Evolutionary conservation across 768 basidiomycete genomes (phyloP), one percentile per base, ranked within the genome.

Genomic region (Podaxis sp.): DNA sequence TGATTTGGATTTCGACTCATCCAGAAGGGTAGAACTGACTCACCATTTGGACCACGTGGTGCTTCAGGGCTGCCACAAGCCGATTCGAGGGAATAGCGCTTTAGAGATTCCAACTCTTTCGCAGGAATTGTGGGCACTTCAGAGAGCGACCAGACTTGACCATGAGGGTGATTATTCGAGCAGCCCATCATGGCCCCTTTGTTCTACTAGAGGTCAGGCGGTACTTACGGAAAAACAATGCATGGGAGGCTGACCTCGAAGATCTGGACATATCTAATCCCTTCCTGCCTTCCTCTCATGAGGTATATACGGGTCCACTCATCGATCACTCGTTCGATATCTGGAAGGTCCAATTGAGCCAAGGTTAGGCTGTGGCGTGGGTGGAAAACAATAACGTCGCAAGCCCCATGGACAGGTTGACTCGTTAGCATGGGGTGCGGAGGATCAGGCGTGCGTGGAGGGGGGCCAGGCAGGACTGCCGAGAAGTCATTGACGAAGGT

Each of bases 101-200:
- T 76, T 43, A 94, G 72, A 40, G 83, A 85, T 2, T 68, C 68
- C 5, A 94, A 76, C 69, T 94, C 93, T 57, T 79, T 85, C 2
- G 87, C 79, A 1, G 91, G 87, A 25, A 90, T 72, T 0, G 85
- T 83, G 0, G 93, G 94, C 6, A 94, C 76, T 15, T 79, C 79
- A 2, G 89, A 91, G 3, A 89, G 74, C 2, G 92, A 90, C 91
- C 93, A 94, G 15, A 88, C 85, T 73, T 97, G 95, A 22, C 94
- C 93, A 72, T 96, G 95, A 0, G 95, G 94, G 72, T 96, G 95
- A 25, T 94, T 93, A 70, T 96, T 96, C 6, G 91, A 93, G 70
- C 93, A 96, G 11, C 95, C 95, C 95, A 96, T 96, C 80, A 94
- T 94, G 2, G 88, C 75, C 2, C 95, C 95, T 75, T 95, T 96